Evolutionary conservation across 2,329 filamentous ascomycete species (phyloP).

Genomic region (Fusarium albidum): DNA sequence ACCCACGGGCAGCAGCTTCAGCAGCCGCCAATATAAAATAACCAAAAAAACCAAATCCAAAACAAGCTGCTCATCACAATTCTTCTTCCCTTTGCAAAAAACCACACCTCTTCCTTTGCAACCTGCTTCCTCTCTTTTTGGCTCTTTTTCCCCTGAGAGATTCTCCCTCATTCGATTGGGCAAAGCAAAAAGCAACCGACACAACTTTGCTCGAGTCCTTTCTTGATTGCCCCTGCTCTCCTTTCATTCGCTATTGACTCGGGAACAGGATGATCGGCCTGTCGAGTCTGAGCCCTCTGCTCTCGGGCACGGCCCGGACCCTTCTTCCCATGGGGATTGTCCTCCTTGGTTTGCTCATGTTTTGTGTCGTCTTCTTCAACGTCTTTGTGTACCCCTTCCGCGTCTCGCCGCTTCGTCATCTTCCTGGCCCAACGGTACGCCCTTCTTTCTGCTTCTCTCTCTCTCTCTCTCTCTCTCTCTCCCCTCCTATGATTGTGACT

Average conservation of each 20-base stretch:
- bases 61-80: too few relatives aligned
- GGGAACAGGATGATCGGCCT: background rate
- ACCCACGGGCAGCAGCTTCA: too few relatives aligned
- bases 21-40: too few relatives aligned
- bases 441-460: too few relatives aligned
- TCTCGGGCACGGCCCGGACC: background rate
- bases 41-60: too few relatives aligned
- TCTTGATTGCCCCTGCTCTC: slow-evolving; percentile 2
- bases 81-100: too few relatives aligned
- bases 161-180: background rate
- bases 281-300: background rate
- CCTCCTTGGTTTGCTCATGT: background rate
- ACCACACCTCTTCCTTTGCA: too few relatives aligned
- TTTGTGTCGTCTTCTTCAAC: slow-evolving; percentile 15
- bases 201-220: background rate
- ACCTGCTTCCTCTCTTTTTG: too few relatives aligned
- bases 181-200: too few relatives aligned
- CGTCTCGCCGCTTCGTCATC: slow-evolving; percentile 52
- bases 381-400: slow-evolving; percentile 53
- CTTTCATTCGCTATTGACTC: background rate
- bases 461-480: too few relatives aligned
- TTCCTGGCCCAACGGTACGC: slow-evolving; percentile 54
- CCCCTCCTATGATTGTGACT: background rate
- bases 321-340: slow-evolving; percentile 1
- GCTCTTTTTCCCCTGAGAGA: too few relatives aligned